Evolutionary conservation across 345 rosid genomes (phyloP).

Genomic region (Gossypium turneri): DNA sequence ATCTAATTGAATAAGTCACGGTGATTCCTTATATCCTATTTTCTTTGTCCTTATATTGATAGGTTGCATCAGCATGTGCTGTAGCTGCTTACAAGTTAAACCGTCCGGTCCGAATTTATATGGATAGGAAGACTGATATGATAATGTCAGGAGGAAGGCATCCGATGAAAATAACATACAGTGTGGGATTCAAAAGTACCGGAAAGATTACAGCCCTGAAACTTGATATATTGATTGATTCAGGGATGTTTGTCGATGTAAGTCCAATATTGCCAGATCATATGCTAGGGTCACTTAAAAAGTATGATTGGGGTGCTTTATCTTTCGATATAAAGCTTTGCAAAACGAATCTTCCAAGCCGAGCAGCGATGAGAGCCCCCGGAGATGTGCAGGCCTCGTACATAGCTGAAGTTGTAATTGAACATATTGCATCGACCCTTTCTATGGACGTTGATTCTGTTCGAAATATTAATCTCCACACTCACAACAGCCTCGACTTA

Average conservation of each 20-base stretch:
- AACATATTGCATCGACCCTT: slow-evolving; percentile 70
- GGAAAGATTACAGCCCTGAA: slow-evolving; percentile 76
- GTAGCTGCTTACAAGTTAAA: slow-evolving; percentile 66
- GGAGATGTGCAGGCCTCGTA: slow-evolving; percentile 82
- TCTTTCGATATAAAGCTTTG: slow-evolving; percentile 71
- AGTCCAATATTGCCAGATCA: slow-evolving; percentile 51
- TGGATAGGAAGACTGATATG: slow-evolving; percentile 79
- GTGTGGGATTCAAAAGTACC: slow-evolving; percentile 70
- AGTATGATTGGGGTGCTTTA: slow-evolving; percentile 84
- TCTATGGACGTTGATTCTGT: slow-evolving; percentile 60
- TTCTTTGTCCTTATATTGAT: background rate
- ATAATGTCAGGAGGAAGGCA: slow-evolving; percentile 91
- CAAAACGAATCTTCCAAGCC: slow-evolving; percentile 63
- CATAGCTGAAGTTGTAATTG: slow-evolving; percentile 74
- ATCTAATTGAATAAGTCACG: too few relatives aligned
- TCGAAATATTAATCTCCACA: slow-evolving; percentile 63
- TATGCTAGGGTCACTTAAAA: slow-evolving; percentile 39
- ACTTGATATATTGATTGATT: slow-evolving; percentile 54
- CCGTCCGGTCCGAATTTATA: slow-evolving; percentile 64
- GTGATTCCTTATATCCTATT: too few relatives aligned
- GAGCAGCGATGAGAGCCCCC: slow-evolving; percentile 75
- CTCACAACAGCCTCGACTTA: slow-evolving; percentile 39
- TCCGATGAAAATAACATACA: slow-evolving; percentile 79
- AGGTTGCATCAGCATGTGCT: slow-evolving; percentile 87
- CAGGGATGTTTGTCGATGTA: slow-evolving; percentile 49